phyloP scores from a whole-genome alignment of 2,329 filamentous ascomycete genomes.

The Graphilbum fragrans region DNA sequence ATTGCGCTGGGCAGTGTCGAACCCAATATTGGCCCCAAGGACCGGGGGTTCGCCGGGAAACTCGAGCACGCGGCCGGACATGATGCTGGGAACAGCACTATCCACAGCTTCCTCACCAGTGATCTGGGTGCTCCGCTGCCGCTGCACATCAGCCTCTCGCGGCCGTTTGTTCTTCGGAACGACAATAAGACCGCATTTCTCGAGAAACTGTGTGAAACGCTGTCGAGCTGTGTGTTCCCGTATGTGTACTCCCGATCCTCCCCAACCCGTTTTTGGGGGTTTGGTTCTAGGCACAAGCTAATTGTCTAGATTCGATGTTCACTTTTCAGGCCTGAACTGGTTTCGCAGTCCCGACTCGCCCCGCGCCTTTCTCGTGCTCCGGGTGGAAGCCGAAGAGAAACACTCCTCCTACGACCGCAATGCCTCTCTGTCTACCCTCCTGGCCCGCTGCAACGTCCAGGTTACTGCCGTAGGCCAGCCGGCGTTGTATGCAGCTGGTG shows the following conservation, averaged over 20 bases:
- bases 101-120: constrained; percentile 62
- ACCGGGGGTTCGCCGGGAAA: too few relatives aligned
- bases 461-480: constrained; percentile 53
- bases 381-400: constrained; percentile 25
- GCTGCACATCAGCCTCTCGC: constrained; percentile 82
- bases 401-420: constrained; percentile 18
- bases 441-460: constrained; percentile 54
- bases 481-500: constrained; percentile 47
- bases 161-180: constrained; percentile 63
- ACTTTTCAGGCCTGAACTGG: constrained; percentile 29
- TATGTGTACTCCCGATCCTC: neutral
- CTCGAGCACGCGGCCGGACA: too few relatives aligned
- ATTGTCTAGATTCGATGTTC: constrained; percentile 23
- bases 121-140: constrained; percentile 69
- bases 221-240: constrained; percentile 19
- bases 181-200: constrained; percentile 61
- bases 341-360: constrained; percentile 42
- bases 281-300: neutral
- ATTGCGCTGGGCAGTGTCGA: neutral
- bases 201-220: constrained; percentile 31
- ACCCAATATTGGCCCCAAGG: too few relatives aligned
- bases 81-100: too few relatives aligned
- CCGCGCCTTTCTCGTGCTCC: constrained; percentile 77
- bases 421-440: constrained; percentile 46
- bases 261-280: neutral